Evolutionary conservation across 805 yeast species (phyloP), one percentile per base, ranked within the genome.

Genomic region (Tanozyma kutaoensis): DNA sequence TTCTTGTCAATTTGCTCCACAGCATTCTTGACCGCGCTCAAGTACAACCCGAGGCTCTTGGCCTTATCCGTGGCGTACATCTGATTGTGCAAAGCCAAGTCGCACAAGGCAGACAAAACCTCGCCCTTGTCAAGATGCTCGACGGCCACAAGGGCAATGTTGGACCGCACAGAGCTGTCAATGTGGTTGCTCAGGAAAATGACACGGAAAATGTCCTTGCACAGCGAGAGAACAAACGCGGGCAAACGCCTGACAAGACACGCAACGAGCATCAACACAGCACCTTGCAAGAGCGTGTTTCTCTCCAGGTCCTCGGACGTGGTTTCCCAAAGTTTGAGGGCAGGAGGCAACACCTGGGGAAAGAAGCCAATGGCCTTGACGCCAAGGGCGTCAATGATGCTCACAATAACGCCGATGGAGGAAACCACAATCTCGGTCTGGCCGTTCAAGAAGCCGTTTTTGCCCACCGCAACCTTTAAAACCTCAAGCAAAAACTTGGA

Each of bases 351-450:
- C 44, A 86, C 75, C 49, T 75, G 76, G 18, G 96, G 82, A 62
- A 85, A 80, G 43, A 65, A 69, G 5, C 93, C 86, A 45, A 91
- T 76, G 35, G 76, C 64, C 44, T 84, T 80, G 12, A 93, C 86
- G 28, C 98, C 98, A 24, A 86, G 51, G 14, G 73, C 67, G 28
- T 74, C 70, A 29, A 82, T 68, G 30, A 84, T 55, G 37, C 74
- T 72, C 30, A 81, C 72, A 34, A 82, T 68, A 32, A 77, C 73
- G 38, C 76, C 69, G 31, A 84, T 60, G 1, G 95, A 70, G 1
- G 95, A 69, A 20, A 91, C 69, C 17, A 74, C 58, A 6, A 81
- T 51, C 38, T 79, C 93, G 9, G 75, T 68, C 28, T 62, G 58
- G 5, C 60, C 47, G 36, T 62, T 67, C 34, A 62, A 50, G 28